Evolutionary conservation across 345 rosid species (phyloP).

Genomic region (Hibiscus tridactylites): DNA sequence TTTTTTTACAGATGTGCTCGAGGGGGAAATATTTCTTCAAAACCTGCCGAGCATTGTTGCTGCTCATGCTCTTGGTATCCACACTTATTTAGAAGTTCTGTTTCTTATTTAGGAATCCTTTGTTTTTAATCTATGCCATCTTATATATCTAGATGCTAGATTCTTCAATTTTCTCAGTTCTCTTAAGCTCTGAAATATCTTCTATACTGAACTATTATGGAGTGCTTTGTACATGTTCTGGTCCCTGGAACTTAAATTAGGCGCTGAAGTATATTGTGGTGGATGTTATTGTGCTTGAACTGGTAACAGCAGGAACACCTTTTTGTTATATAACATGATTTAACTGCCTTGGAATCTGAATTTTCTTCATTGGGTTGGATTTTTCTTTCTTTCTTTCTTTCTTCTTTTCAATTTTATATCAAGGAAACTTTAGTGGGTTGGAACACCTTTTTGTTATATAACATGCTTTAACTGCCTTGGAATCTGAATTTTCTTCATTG

Average conservation of each 20-base stretch:
- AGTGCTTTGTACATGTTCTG: background rate
- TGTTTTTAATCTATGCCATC: background rate
- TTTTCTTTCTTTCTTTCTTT: background rate
- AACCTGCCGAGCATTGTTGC: conserved; percentile 86
- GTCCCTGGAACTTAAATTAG: conserved; percentile 5
- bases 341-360: background rate
- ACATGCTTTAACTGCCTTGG: background rate
- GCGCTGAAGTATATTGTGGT: background rate
- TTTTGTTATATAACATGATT: background rate
- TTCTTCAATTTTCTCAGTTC: background rate
- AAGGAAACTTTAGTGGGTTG: too few relatives aligned
- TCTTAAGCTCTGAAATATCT: background rate
- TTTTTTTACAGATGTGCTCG: conserved; percentile 62
- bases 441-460: background rate
- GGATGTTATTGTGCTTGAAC: background rate
- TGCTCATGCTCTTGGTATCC: conserved; percentile 84
- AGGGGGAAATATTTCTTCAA: conserved; percentile 95
- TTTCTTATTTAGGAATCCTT: background rate
- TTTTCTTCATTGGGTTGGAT: background rate
- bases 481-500: background rate
- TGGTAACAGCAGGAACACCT: background rate
- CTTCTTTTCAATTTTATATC: background rate
- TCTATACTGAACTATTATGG: background rate
- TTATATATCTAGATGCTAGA: background rate
- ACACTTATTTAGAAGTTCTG: background rate